Base-by-base conservation (phyloP, 148 eudicot genomes). In the Cornus florida region DNA sequence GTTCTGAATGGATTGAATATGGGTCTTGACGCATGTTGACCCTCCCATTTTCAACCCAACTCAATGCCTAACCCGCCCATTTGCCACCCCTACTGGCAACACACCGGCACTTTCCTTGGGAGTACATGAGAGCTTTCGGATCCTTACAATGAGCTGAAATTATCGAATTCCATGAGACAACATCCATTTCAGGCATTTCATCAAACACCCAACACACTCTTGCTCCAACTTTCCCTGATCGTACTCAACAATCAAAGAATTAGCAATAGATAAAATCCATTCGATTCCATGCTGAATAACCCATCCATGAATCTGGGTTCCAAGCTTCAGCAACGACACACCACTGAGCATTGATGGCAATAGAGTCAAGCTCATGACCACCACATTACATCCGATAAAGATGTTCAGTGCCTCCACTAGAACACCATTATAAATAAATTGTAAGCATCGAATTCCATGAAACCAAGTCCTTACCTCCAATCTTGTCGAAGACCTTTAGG, bases 391-490 rank as follows among this genome's bases (percentile, higher is more conserved):
- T 89, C 12, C 60, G 38, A 0, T 81, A 38, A 90, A 85, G n/a
- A 86, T 65, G 22, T 68, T 64, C 65, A 88, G 78, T 7, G 98
- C 97, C 50, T 86, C 84, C 5, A 7, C 62, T 13, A 85, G 8
- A 80, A 92, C 91, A 50, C 80, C 89, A 77, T 93, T 94, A 57
- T 81, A 86, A 79, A 89, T 75, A 76, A 88, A 92, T 92, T 2
- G 82, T 84, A n/a, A 91, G 83, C 91, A 95, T 95, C 2, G 95
- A 83, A 77, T 95, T 95, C 93, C 92, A 93, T 7, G 97, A 90
- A 57, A 95, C 91, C 77, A 91, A 74, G 65, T 92, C 94, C 81
- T 86, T 88, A 10, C 16, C 57, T 33, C 7, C 71, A 53, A 93
- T 86, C 67, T 38, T 77, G 73, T 93, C 88, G 50, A 95, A 95